These are phyloP conservation scores for Pseudoturritis turrita DNA, from an alignment of 345 rosid species.

Conservation along the genomic window DNA sequence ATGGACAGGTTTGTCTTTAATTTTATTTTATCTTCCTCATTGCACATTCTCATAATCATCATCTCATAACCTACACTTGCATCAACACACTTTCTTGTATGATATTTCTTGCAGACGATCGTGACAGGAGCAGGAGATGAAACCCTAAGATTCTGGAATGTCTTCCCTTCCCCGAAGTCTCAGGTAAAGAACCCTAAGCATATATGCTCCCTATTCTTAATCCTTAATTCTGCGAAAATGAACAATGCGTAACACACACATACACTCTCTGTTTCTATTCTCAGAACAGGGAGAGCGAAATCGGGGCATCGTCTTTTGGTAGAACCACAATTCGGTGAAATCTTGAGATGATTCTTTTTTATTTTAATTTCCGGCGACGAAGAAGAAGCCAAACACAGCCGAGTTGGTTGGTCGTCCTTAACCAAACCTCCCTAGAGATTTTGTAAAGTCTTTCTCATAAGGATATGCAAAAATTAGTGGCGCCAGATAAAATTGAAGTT, in stretches of 20 bases:
- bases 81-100: conserved; percentile 12
- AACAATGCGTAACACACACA: background rate
- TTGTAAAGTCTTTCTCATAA: background rate
- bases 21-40: background rate
- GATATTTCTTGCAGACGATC: conserved; percentile 55
- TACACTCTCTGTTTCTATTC: background rate
- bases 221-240: background rate
- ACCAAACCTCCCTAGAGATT: background rate
- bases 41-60: background rate
- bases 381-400: background rate
- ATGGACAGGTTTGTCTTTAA: conserved; percentile 85
- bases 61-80: background rate
- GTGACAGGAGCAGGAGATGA: conserved; percentile 99
- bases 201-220: background rate
- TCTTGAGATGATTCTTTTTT: background rate
- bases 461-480: background rate
- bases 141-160: conserved; percentile 94
- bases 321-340: conserved; percentile 77
- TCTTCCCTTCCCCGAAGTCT: conserved; percentile 93
- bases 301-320: conserved; percentile 75
- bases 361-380: background rate
- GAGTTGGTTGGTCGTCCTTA: conserved; percentile 1
- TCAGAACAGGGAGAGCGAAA: conserved; percentile 74
- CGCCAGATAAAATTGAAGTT: background rate
- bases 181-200: conserved; percentile 46